A percentile compares a stretch with the other conserved stretches of the same genome.
Evolutionary conservation across 2,329 filamentous ascomycete genomes (phyloP).

Genomic region (Chaetomium sp.): DNA sequence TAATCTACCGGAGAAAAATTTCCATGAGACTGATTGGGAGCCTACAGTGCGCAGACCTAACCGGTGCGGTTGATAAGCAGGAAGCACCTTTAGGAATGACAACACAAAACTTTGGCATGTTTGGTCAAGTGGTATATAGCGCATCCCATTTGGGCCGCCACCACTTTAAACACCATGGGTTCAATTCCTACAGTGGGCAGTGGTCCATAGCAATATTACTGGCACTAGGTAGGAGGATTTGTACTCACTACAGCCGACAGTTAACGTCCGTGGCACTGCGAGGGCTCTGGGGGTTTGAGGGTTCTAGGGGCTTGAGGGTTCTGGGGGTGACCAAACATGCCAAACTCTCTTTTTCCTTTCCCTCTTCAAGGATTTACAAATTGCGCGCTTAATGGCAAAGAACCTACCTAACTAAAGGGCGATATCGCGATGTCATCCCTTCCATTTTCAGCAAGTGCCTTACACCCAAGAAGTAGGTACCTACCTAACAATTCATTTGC

Average conservation of each 20-base stretch:
- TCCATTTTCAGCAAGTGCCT: neutral
- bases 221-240: constrained; percentile 4
- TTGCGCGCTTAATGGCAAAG: too few species aligned
- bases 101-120: constrained; percentile 3
- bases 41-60: too few species aligned
- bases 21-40: too few species aligned
- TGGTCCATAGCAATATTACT: constrained; percentile 16
- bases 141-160: constrained; percentile 2
- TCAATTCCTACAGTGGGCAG: constrained; percentile 8
- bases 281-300: neutral
- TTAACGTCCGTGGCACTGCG: constrained; percentile 12
- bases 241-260: constrained; percentile 9
- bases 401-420: too few species aligned
- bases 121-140: constrained; percentile 15
- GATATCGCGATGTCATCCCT: neutral
- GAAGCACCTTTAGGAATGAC: too few species aligned
- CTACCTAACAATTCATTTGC: too few species aligned
- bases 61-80: neutral
- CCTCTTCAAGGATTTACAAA: too few species aligned
- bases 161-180: constrained; percentile 5
- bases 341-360: neutral
- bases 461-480: too few species aligned
- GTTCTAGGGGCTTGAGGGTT: constrained; percentile 6
- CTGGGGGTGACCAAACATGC: constrained; percentile 11
- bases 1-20: too few species aligned